Evolutionary conservation across 2,329 filamentous ascomycete genomes (phyloP).

Genomic region (Annulohypoxylon truncatum): DNA sequence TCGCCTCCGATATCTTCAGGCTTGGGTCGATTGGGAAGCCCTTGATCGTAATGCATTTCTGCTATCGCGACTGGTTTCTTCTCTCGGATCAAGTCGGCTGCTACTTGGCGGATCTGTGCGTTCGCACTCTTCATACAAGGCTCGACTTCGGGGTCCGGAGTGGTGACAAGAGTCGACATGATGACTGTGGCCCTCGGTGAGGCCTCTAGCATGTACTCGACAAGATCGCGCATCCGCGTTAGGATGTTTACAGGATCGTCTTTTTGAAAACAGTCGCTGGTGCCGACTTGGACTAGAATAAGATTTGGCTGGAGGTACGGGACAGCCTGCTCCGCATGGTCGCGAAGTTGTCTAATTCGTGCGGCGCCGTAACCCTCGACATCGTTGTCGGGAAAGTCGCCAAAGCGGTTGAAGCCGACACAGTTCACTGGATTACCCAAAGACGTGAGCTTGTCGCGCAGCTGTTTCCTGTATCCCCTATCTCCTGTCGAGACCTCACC

Average conservation of each 20-base stretch:
- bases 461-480: slow-evolving; percentile 45
- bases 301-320: slow-evolving; percentile 46
- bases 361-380: slow-evolving; percentile 44
- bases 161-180: slow-evolving; percentile 46
- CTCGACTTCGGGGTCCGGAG: slow-evolving; percentile 41
- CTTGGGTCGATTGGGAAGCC: slow-evolving; percentile 37
- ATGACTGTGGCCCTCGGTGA: slow-evolving; percentile 43
- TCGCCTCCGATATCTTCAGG: slow-evolving; percentile 45
- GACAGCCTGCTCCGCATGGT: slow-evolving; percentile 41
- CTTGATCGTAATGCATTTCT: slow-evolving; percentile 48
- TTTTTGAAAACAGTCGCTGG: slow-evolving; percentile 46
- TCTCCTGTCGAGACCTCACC: slow-evolving; percentile 44
- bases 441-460: slow-evolving; percentile 43
- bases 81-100: slow-evolving; percentile 41
- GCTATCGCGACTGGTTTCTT: slow-evolving; percentile 42
- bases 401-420: slow-evolving; percentile 48
- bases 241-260: slow-evolving; percentile 40
- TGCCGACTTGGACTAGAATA: slow-evolving; percentile 45
- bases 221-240: slow-evolving; percentile 40
- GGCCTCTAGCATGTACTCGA: slow-evolving; percentile 40
- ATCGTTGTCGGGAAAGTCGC: slow-evolving; percentile 47
- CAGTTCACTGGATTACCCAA: slow-evolving; percentile 45
- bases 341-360: slow-evolving; percentile 41
- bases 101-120: slow-evolving; percentile 44
- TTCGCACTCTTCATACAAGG: slow-evolving; percentile 44